phyloP scores from a whole-genome alignment of 2,329 filamentous ascomycete species.

The Plectosphaerella sp. region DNA sequence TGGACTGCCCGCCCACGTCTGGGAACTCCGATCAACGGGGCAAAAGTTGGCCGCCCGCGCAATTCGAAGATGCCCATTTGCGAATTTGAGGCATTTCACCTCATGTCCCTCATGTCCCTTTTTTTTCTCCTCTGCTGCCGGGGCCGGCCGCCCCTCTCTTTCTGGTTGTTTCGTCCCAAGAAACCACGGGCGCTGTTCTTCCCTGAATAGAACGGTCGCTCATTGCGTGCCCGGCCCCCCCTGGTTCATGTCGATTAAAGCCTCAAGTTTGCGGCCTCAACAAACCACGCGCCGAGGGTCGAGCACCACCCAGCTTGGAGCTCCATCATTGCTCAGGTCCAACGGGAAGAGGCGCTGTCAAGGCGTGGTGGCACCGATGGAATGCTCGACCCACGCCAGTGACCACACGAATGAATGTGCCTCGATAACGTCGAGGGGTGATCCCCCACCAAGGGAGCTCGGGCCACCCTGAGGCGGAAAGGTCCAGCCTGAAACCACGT shows the following conservation, averaged over 20 bases:
- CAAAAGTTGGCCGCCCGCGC: not conserved
- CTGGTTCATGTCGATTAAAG: not conserved
- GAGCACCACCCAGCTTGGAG: not conserved
- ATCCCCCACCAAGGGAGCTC: not conserved
- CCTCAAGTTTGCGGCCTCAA: not conserved
- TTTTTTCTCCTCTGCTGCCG: no score
- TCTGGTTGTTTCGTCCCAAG: no score
- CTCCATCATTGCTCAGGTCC: not conserved
- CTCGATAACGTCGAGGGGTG: not conserved
- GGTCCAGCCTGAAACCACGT: not conserved
- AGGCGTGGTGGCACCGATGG: not conserved
- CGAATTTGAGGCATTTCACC: no score
- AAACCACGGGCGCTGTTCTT: no score
- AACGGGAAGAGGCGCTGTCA: not conserved
- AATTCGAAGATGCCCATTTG: not conserved
- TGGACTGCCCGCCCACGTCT: no score
- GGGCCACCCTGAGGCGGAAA: not conserved
- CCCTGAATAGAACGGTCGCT: no score
- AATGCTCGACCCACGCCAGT: no score
- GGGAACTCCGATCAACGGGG: slow-evolving; percentile 12
- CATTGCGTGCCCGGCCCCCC: not conserved
- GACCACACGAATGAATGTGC: not conserved
- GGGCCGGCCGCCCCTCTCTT: no score
- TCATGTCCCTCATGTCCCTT: no score
- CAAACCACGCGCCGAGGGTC: not conserved